Conservation (phyloP, 2,329 filamentous ascomycete species). For the Grosmannia clavigera region DNA sequence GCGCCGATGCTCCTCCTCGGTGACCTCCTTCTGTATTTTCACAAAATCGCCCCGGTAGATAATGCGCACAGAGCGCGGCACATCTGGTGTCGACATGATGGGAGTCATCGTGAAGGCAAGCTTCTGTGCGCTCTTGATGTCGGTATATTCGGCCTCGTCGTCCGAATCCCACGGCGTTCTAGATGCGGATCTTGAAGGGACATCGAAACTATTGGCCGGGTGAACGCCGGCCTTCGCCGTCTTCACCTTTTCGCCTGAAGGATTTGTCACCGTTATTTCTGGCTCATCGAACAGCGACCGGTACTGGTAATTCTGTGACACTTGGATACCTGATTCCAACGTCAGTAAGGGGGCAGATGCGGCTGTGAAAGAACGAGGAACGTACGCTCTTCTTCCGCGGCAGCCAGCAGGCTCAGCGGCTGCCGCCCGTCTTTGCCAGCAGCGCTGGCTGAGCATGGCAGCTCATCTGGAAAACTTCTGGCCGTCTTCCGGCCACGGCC, state of each 20-base stretch:
- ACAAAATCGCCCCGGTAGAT: slow-evolving; percentile 80
- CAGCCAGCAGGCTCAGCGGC: slow-evolving; percentile 53
- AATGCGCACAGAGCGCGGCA: slow-evolving; percentile 74
- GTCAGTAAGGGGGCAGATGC: not conserved
- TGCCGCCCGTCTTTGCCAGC: slow-evolving; percentile 23
- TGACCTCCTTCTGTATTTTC: slow-evolving; percentile 60
- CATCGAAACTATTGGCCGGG: slow-evolving; percentile 75
- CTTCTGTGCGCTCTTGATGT: slow-evolving; percentile 79
- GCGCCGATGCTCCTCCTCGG: slow-evolving; percentile 61
- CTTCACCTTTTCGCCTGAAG: slow-evolving; percentile 48
- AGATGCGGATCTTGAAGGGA: slow-evolving; percentile 41
- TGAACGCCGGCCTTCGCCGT: slow-evolving; percentile 51
- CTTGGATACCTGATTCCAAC: slow-evolving; percentile 31
- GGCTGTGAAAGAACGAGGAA: slow-evolving; percentile 10
- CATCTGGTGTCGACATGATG: slow-evolving; percentile 61
- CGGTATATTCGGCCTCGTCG: slow-evolving; percentile 69
- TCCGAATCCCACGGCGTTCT: slow-evolving; percentile 63
- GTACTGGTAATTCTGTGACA: slow-evolving; percentile 44
- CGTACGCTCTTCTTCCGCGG: slow-evolving; percentile 69
- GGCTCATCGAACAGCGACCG: slow-evolving; percentile 55
- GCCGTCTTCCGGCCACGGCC: slow-evolving; percentile 44
- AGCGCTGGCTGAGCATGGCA: slow-evolving; percentile 9
- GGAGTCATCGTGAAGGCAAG: slow-evolving; percentile 70
- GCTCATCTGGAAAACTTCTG: slow-evolving; percentile 29
- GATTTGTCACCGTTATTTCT: slow-evolving; percentile 50